Evolutionary conservation across 345 rosid genomes (phyloP).

Genomic region (Viola odorata): DNA sequence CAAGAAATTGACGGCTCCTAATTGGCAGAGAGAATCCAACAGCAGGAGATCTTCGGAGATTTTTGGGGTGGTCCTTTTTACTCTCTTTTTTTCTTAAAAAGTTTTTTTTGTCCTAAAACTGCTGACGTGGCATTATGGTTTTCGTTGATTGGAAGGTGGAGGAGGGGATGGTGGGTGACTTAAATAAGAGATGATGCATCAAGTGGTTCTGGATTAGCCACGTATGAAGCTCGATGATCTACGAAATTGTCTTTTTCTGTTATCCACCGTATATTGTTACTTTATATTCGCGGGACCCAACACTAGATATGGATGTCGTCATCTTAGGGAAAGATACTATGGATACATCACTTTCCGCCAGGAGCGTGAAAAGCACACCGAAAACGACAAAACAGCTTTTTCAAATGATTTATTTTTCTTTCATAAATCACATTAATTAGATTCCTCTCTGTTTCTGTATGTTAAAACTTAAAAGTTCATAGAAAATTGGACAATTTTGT

Average conservation of each 20-base stretch:
- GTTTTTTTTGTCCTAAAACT: too few relatives aligned
- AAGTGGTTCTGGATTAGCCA: background rate
- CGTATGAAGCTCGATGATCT: background rate
- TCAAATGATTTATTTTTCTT: too few relatives aligned
- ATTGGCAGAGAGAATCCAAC: constrained; percentile 37
- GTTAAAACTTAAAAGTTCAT: too few relatives aligned
- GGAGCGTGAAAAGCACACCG: constrained; percentile 3
- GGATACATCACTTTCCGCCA: background rate
- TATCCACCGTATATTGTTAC: constrained; percentile 25
- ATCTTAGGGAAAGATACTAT: background rate
- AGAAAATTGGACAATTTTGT: too few relatives aligned
- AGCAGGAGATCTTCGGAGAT: constrained; percentile 34
- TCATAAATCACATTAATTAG: too few relatives aligned
- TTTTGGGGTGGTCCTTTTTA: constrained; percentile 18
- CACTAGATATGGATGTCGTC: constrained; percentile 29
- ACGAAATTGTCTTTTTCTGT: constrained; percentile 19
- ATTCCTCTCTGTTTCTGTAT: too few relatives aligned
- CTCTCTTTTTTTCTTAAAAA: background rate
- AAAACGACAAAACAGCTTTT: too few relatives aligned
- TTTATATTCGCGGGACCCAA: constrained; percentile 19
- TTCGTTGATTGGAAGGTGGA: background rate
- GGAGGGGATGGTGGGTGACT: background rate
- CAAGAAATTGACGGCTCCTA: constrained; percentile 30
- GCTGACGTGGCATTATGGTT: background rate
- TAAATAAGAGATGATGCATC: background rate